Evolutionary conservation across 73 alveolate genomes (phyloP).

Genomic region (Stentor roeselii): DNA sequence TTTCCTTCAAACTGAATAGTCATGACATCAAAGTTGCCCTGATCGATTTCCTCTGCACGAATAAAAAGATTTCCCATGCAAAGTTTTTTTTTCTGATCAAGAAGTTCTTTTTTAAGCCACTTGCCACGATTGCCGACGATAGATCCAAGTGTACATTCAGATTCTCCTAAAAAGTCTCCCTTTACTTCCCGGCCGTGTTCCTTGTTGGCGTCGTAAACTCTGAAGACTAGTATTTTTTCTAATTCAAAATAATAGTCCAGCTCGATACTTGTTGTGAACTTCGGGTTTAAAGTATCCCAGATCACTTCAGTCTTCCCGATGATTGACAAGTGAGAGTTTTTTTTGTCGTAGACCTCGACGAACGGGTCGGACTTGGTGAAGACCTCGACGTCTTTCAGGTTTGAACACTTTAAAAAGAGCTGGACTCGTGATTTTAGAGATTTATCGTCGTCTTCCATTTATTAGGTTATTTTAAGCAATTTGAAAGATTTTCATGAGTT

Average conservation of each 20-base stretch:
- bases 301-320: conserved; percentile 67
- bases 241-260: conserved; percentile 56
- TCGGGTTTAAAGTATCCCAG: conserved; percentile 66
- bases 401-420: conserved; percentile 56
- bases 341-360: conserved; percentile 30
- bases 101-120: neutral
- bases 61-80: conserved; percentile 33
- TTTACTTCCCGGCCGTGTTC: conserved; percentile 15
- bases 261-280: conserved; percentile 54
- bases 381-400: conserved; percentile 61
- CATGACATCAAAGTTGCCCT: conserved; percentile 1
- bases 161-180: conserved; percentile 33
- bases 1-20: neutral
- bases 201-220: conserved; percentile 32
- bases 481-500: no score
- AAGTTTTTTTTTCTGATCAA: conserved; percentile 20
- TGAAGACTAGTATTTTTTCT: conserved; percentile 36
- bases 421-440: conserved; percentile 29
- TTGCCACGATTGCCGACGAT: conserved; percentile 40
- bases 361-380: conserved; percentile 63
- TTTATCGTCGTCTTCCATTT: neutral
- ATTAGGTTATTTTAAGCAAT: no score
- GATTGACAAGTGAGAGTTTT: conserved; percentile 27
- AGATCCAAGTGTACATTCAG: conserved; percentile 35
- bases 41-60: conserved; percentile 30